These are phyloP conservation scores for Lactarius tabidus DNA, from an alignment of 768 basidiomycete genomes.

Conservation along the genomic window DNA sequence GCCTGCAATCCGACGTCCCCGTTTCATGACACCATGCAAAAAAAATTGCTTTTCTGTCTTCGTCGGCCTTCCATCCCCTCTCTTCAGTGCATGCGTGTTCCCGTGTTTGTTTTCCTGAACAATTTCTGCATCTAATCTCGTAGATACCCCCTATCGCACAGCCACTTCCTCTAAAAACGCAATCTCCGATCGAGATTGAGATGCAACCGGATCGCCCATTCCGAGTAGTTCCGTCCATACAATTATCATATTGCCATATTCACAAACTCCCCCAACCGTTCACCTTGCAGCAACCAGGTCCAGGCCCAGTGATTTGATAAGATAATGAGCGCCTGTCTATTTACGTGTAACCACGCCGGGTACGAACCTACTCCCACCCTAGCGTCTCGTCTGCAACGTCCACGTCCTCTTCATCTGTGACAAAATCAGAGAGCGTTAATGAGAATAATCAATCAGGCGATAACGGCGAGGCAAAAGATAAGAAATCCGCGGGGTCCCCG, in stretches of 20 bases:
- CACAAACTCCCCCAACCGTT: slow-evolving; percentile 4
- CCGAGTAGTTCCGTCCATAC: slow-evolving; percentile 12
- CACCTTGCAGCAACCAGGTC: slow-evolving; percentile 15
- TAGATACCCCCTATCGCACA: slow-evolving; percentile 13
- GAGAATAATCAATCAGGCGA: slow-evolving; percentile 14
- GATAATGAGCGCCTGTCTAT: slow-evolving; percentile 20
- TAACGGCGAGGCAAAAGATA: slow-evolving; percentile 2
- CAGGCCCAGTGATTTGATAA: slow-evolving; percentile 21
- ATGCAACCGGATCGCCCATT: neutral
- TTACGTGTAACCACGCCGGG: slow-evolving; percentile 19
- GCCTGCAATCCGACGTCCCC: slow-evolving; percentile 13
- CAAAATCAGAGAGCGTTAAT: slow-evolving; percentile 10
- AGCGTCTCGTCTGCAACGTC: slow-evolving; percentile 22
- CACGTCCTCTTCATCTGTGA: slow-evolving; percentile 21
- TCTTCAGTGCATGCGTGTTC: neutral
- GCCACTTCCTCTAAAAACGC: slow-evolving; percentile 13
- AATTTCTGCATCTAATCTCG: slow-evolving; percentile 7
- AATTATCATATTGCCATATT: slow-evolving; percentile 10
- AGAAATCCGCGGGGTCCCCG: slow-evolving; percentile 16
- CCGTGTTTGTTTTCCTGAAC: neutral
- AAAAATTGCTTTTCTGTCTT: neutral
- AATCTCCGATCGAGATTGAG: slow-evolving; percentile 17
- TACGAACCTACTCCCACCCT: slow-evolving; percentile 21
- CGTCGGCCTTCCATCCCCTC: neutral
- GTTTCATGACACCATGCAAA: neutral